Base-by-base conservation (phyloP, 768 basidiomycete species). In the Boletus insuetus region DNA sequence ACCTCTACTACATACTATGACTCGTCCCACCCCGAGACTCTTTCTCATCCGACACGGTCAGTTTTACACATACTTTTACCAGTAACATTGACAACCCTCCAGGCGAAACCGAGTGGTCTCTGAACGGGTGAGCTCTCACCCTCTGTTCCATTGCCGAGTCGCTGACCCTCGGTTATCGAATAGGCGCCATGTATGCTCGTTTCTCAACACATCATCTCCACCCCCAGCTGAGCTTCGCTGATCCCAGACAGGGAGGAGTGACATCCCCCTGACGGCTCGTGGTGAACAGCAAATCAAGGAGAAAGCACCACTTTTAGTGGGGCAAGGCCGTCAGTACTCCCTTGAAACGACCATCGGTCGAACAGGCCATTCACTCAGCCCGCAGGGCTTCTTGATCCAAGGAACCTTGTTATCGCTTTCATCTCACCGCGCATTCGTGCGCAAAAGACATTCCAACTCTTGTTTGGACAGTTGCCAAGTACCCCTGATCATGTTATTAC, bases 21-120 rank as follows among this genome's bases (percentile, higher is more conserved):
- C 73, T 38, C 79, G 77, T 50, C 82, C 80, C 46, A 81, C 83
- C 73, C 91, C 91, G 32, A 81, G 91, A 51, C 73, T 94, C 46
- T 89, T 91, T 69, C 73, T 94, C 45, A 77, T 94, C 62, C 82
- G 91, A 56, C 91, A 94, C 68, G 92, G 89, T 85, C 63, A 64
- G 62, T 56, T 16, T 37, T 31, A 13, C n/a, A 22, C 53, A 7
- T 20, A 9, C 31, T 24, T 49, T 39, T 49, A 19, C 44, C 17
- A 32, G 13, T 40, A 20, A 43, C 14, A n/a, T 17, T 56, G 48
- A 69, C 53, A 4, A 37, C 16, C 0, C 19, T 17, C 20, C 51
- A 92, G 90, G 93, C 32, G 89, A 97, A 76, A 98, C 95, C 2
- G 94, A 95, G 69, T 98, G 94, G 94, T 91, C 91, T 17, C 64